Evolutionary conservation across 164 flowering plant species (phyloP), one percentile per base, ranked within the genome.

Genomic region (Stephania cephalantha): DNA sequence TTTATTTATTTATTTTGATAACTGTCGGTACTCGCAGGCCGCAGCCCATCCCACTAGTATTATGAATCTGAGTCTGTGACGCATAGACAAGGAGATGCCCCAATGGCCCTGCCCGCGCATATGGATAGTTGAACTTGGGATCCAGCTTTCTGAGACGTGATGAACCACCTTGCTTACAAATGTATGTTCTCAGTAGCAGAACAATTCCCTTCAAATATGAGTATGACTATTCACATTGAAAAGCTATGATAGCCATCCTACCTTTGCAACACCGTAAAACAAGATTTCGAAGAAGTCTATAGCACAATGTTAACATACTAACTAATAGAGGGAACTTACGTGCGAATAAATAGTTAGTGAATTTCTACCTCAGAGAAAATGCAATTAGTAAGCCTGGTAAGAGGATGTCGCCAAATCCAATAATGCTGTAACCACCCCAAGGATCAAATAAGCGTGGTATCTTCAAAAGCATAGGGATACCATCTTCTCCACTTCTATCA

Each of bases 371-470:
- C 74, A 90, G 79, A 46, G 95, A 83, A 83, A 96, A 94, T 30
- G 97, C 92, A 53, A 96, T 85, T 15, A 96, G 79, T 73, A 96
- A 80, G 81, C 99, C 99, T 42, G 99, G 99, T 73, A 96, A 81
- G 68, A 96, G 87, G 65, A 96, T 96, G 82, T 96, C 99, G 50
- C 98, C 99, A 83, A 96, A 96, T 42, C 99, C 99, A 31, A 96
- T 96, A 78, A 96, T 89, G 78, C 97, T 93, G 83, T 87, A 94
- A 79, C 99, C 99, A 79, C 98, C 98, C 99, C 99, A 96, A 72
- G 98, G 99, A 82, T 96, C 99, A 84, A 87, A 92, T 90, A 96
- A 84, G 18, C 99, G 88, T 18, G 99, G 99, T 74, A 96, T 92
- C 80, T 93, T 96, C 76, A 96, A 79, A 42, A 96, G 82, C 99